Conservation (phyloP, 306 rosid genomes). For the Vicia villosa region DNA sequence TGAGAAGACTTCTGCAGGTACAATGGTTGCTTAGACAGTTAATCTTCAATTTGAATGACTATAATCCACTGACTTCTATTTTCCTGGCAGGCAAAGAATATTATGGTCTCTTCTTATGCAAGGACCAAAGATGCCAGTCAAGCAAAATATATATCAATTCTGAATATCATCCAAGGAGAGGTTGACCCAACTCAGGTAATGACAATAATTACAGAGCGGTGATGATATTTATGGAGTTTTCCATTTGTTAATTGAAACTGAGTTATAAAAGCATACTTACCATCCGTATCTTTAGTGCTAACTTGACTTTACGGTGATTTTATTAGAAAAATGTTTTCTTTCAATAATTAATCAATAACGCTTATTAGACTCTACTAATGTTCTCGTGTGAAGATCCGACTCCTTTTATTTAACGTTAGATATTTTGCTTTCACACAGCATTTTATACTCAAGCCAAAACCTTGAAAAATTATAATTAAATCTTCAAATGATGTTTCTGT, state of each 20-base stretch:
- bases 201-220: neutral
- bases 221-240: neutral
- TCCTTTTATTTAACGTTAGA: neutral
- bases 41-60: conserved; percentile 8
- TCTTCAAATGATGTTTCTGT: neutral
- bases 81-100: conserved; percentile 82
- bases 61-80: conserved; percentile 35
- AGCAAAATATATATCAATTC: conserved; percentile 96
- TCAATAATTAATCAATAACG: neutral
- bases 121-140: conserved; percentile 99
- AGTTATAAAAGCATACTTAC: conserved; percentile 16
- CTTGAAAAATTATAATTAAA: neutral
- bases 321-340: neutral
- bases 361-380: neutral
- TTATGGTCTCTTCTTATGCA: conserved; percentile 98
- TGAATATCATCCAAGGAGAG: conserved; percentile 98
- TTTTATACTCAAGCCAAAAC: neutral
- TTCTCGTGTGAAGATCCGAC: neutral
- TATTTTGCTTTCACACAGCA: conserved; percentile 14
- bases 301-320: conserved; percentile 6
- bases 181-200: conserved; percentile 98
- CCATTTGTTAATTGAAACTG: conserved; percentile 17
- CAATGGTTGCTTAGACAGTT: conserved; percentile 26
- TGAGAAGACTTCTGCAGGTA: conserved; percentile 99
- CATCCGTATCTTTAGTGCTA: conserved; percentile 2